Percentiles rank a stretch among this genome's conserved stretches.
These are phyloP conservation scores for Sporothrix variecibatus DNA, from an alignment of 2,329 filamentous ascomycete genomes.

Conservation along the genomic window DNA sequence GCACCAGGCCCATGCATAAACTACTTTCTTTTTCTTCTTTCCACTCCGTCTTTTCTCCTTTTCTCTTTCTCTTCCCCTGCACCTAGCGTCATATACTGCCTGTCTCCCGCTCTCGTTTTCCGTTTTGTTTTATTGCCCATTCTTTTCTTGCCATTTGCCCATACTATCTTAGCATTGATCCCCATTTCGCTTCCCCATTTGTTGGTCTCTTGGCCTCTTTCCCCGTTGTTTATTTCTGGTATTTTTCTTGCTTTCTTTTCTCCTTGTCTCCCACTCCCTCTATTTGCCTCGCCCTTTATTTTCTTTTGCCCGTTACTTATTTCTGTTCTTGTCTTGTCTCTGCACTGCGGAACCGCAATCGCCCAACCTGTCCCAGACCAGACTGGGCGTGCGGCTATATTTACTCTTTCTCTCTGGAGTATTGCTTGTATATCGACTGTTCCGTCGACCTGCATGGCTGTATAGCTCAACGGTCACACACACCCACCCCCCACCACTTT, in stretches of 20 bases:
- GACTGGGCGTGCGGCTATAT: neutral
- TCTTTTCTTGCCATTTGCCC: neutral
- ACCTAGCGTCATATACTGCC: neutral
- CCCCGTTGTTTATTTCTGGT: neutral
- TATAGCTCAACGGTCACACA: neutral
- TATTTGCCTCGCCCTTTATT: neutral
- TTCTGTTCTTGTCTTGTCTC: neutral
- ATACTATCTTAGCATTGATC: neutral
- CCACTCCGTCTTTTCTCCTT: neutral
- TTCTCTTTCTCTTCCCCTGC: neutral
- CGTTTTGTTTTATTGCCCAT: neutral
- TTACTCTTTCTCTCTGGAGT: neutral
- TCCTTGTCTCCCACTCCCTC: neutral
- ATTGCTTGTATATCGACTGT: neutral
- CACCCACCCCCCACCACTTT: neutral
- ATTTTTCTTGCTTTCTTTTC: neutral
- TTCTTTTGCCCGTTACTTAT: neutral
- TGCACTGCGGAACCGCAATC: constrained; percentile 14
- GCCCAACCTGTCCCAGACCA: neutral
- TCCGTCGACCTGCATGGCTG: neutral
- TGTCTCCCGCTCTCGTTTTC: neutral
- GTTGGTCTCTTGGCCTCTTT: neutral
- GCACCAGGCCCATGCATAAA: neutral
- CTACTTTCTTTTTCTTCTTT: neutral
- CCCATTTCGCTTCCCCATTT: neutral